Percentiles rank a stretch among this genome's conserved stretches.
These are phyloP conservation scores for Ustilago esculenta DNA, from an alignment of 1,284 basidiomycete species.

Conservation along the genomic window DNA sequence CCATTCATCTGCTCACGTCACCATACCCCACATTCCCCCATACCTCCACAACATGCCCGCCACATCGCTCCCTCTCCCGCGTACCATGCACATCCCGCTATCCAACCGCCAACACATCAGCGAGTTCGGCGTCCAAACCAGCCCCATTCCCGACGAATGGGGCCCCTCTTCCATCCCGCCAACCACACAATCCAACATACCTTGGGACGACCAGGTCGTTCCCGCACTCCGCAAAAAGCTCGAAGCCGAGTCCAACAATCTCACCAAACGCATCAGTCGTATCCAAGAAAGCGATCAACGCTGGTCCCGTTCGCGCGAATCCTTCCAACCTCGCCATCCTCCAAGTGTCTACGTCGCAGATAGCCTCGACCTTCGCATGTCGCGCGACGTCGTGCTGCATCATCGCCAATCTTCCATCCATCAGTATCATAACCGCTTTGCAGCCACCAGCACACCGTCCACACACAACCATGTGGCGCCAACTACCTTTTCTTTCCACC, in stretches of 20 bases:
- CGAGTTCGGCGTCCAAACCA: slow-evolving; percentile 4
- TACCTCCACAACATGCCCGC: slow-evolving; percentile 14
- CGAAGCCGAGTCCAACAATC: slow-evolving; percentile 34
- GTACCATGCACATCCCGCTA: slow-evolving; percentile 23
- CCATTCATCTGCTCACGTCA: no score
- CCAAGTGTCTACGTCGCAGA: neutral
- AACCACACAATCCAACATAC: slow-evolving; percentile 8
- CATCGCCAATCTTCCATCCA: slow-evolving; percentile 29
- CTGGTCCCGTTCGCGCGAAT: slow-evolving; percentile 22
- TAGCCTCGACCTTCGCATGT: slow-evolving; percentile 8
- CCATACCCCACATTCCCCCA: neutral
- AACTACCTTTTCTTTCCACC: slow-evolving; percentile 14
- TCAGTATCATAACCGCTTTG: slow-evolving; percentile 44
- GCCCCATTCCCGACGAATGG: slow-evolving; percentile 27
- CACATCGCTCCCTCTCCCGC: slow-evolving; percentile 29
- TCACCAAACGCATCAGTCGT: slow-evolving; percentile 44
- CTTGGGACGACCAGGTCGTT: slow-evolving; percentile 54
- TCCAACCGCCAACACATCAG: slow-evolving; percentile 14
- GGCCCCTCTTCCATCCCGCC: slow-evolving; percentile 42
- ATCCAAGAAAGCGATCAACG: slow-evolving; percentile 40
- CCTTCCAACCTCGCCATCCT: slow-evolving; percentile 8
- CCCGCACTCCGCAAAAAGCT: slow-evolving; percentile 51
- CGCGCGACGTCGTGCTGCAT: slow-evolving; percentile 28
- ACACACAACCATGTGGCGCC: slow-evolving; percentile 1
- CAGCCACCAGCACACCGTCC: slow-evolving; percentile 3